phyloP scores from a whole-genome alignment of 2,329 filamentous ascomycete genomes.

The Penicillium verrucosum region DNA sequence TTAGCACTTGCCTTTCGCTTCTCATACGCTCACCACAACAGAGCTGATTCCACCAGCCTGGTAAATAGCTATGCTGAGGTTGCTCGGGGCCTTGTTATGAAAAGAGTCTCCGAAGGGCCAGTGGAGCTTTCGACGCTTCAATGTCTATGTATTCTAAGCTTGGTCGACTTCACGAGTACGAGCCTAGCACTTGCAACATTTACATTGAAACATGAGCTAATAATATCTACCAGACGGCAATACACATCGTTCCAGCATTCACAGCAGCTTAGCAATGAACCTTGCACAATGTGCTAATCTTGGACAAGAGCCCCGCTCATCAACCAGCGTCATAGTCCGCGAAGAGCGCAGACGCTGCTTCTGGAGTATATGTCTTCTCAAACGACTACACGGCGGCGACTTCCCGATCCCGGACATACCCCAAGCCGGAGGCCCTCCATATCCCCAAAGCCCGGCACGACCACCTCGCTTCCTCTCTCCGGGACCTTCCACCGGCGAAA shows the following conservation, averaged over 20 bases:
- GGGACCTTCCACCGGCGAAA: conserved; percentile 17
- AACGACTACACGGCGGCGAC: conserved; percentile 44
- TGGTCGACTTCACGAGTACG: conserved; percentile 44
- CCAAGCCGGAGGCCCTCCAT: conserved; percentile 36
- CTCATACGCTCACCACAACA: conserved; percentile 25
- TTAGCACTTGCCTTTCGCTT: conserved; percentile 48
- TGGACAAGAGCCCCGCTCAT: conserved; percentile 33
- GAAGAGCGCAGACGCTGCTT: conserved; percentile 42
- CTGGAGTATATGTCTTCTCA: conserved; percentile 45
- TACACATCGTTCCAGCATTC: conserved; percentile 44
- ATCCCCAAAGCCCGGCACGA: conserved; percentile 37
- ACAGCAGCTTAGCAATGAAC: conserved; percentile 47
- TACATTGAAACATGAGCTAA: neutral
- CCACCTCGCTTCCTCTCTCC: conserved; percentile 26
- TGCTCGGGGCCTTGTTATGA: conserved; percentile 39
- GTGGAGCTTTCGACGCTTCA: conserved; percentile 46
- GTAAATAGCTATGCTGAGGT: conserved; percentile 40
- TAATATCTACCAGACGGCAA: conserved; percentile 42
- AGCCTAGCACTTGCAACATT: neutral
- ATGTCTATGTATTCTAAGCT: conserved; percentile 40
- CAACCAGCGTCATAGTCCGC: conserved; percentile 18
- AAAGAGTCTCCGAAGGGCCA: conserved; percentile 37
- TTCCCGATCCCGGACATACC: conserved; percentile 41
- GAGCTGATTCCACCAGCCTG: conserved; percentile 22
- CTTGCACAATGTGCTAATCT: conserved; percentile 47